These are phyloP conservation scores for Przewalskia tangutica DNA, from an alignment of 257 asterid genomes.

Conservation along the genomic window DNA sequence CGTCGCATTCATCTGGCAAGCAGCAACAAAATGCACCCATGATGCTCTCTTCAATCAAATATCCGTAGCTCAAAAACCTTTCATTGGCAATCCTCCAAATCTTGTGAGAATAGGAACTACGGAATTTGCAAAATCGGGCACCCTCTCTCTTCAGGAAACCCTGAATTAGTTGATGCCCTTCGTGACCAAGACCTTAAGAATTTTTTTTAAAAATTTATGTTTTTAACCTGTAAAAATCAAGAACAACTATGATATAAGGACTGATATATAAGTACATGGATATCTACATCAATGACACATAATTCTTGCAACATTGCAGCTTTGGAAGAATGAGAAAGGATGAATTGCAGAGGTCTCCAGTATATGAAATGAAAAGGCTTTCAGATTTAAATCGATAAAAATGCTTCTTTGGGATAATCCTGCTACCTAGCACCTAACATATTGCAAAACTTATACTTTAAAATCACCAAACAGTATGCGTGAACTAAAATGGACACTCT, in stretches of 20 bases:
- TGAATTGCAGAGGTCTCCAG: not conserved
- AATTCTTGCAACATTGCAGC: not conserved
- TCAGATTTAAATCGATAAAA: not conserved
- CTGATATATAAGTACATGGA: not conserved
- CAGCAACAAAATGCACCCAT: conserved; percentile 94
- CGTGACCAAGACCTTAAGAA: not conserved
- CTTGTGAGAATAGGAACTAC: not conserved
- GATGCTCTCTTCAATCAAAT: conserved; percentile 11
- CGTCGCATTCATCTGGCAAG: conserved; percentile 61
- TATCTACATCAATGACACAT: not conserved
- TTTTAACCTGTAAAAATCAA: not conserved
- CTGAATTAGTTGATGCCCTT: conserved; percentile 3
- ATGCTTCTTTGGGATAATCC: not conserved
- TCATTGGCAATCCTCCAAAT: not conserved
- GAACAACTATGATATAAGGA: not conserved
- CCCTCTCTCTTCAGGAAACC: not conserved
- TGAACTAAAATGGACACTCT: not conserved
- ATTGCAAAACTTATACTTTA: not conserved
- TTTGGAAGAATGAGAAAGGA: not conserved
- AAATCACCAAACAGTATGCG: not conserved
- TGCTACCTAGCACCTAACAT: not conserved
- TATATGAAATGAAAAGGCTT: not conserved
- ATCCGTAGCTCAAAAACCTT: not conserved
- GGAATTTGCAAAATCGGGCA: not conserved
- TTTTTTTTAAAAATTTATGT: not conserved